These are phyloP conservation scores for Rhodamnia rubescens DNA, from an alignment of 345 rosid species.

Conservation along the genomic window DNA sequence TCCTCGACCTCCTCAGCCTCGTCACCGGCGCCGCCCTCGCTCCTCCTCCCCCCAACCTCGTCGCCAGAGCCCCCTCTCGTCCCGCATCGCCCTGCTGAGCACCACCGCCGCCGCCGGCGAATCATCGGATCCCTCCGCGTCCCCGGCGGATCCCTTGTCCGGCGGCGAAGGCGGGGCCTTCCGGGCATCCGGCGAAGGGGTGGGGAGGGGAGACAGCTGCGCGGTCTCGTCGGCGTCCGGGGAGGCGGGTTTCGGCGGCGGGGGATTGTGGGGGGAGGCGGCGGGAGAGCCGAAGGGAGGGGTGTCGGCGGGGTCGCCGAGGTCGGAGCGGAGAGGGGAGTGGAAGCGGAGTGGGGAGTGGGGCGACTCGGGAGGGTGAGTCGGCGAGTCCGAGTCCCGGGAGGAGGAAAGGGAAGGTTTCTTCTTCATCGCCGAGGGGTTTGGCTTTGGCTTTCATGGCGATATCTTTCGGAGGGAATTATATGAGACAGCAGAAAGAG, in stretches of 20 bases:
- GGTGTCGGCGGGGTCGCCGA: conserved; percentile 46
- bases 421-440: conserved; percentile 28
- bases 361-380: conserved; percentile 38
- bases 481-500: no score
- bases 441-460: conserved; percentile 1
- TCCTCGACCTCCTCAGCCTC: conserved; percentile 17
- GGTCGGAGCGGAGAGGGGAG: conserved; percentile 68
- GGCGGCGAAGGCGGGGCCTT: background rate
- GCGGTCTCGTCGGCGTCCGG: conserved; percentile 31
- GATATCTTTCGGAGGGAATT: background rate
- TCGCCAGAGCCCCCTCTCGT: conserved; percentile 15
- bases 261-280: conserved; percentile 31
- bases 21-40: conserved; percentile 4
- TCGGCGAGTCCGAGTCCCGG: conserved; percentile 37
- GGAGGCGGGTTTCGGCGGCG: conserved; percentile 19
- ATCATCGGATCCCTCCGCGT: background rate
- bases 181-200: conserved; percentile 17
- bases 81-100: conserved; percentile 32
- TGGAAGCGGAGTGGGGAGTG: conserved; percentile 71
- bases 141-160: conserved; percentile 1
- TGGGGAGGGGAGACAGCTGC: conserved; percentile 28
- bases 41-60: conserved; percentile 22
- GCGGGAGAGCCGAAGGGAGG: conserved; percentile 50
- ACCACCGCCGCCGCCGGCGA: conserved; percentile 14
- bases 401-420: conserved; percentile 17